Conservation (phyloP, 768 basidiomycete species). For the Chalciporus piperatus region DNA sequence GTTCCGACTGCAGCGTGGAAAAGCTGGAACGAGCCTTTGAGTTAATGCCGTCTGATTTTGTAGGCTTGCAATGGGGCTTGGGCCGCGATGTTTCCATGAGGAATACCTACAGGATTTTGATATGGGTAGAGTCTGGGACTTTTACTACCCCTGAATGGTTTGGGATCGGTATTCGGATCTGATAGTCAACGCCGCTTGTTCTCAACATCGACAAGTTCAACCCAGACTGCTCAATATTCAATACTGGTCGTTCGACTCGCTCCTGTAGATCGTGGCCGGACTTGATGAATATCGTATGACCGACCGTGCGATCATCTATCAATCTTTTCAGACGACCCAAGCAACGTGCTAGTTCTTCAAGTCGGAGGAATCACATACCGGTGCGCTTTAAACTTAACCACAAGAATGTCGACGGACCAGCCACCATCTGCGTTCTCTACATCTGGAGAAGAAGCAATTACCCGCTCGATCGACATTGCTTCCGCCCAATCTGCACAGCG, state of each 20-base stretch:
- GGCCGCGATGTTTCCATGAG: too few species aligned
- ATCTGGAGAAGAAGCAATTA: conserved; percentile 63
- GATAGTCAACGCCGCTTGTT: not conserved
- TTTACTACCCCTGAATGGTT: not conserved
- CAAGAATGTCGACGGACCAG: conserved; percentile 13
- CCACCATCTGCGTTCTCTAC: conserved; percentile 43
- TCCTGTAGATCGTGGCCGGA: not conserved
- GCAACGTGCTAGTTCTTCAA: not conserved
- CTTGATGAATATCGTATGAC: not conserved
- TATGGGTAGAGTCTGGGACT: too few species aligned
- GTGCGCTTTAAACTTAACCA: not conserved
- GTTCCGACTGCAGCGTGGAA: too few species aligned
- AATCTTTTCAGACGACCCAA: not conserved
- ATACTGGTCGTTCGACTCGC: not conserved
- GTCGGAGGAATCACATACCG: too few species aligned
- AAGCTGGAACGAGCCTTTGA: too few species aligned
- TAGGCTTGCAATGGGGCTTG: too few species aligned
- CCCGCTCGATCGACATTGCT: conserved; percentile 49
- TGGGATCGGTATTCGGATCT: not conserved
- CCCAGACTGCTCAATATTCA: too few species aligned
- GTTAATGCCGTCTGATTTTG: too few species aligned
- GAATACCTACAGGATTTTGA: too few species aligned
- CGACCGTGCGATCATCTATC: not conserved
- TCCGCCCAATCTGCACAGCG: conserved; percentile 36
- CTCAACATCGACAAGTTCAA: too few species aligned